Evolutionary conservation across 2,329 filamentous ascomycete genomes (phyloP).

Genomic region (Nemania sp.): DNA sequence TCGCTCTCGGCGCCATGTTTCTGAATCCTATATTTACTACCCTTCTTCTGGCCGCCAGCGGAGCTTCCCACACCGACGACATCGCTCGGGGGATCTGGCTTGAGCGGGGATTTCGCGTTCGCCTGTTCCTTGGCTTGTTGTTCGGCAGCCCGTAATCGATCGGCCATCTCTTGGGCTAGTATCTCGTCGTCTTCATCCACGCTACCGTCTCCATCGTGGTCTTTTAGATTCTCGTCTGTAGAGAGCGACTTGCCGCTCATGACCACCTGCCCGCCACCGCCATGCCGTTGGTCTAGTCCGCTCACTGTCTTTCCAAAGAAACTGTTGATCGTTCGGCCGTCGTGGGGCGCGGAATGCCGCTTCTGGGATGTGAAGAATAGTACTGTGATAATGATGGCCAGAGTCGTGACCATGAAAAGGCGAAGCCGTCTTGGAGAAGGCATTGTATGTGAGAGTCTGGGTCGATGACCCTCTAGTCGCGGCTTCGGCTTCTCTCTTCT

Average conservation of each 20-base stretch:
- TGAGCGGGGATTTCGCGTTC: conserved; percentile 66
- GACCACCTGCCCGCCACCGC: conserved; percentile 42
- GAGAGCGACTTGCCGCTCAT: conserved; percentile 45
- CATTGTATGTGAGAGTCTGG: conserved; percentile 49
- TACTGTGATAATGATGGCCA: conserved; percentile 67
- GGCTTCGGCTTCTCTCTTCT: background rate
- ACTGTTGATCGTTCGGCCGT: conserved; percentile 50
- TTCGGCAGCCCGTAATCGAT: conserved; percentile 69
- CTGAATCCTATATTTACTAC: conserved; percentile 57
- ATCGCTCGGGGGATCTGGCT: conserved; percentile 60
- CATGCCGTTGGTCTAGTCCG: conserved; percentile 51
- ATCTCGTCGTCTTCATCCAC: conserved; percentile 60
- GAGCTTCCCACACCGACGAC: conserved; percentile 63
- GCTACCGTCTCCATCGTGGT: conserved; percentile 58
- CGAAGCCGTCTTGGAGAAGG: conserved; percentile 71
- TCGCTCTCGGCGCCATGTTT: conserved; percentile 42
- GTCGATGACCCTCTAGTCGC: background rate
- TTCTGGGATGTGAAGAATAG: conserved; percentile 73
- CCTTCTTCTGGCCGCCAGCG: conserved; percentile 52
- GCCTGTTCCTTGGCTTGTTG: conserved; percentile 69
- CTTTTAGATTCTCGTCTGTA: conserved; percentile 46
- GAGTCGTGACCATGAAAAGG: conserved; percentile 64
- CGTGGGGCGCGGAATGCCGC: conserved; percentile 53
- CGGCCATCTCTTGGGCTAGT: conserved; percentile 58
- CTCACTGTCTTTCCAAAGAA: conserved; percentile 65